These are phyloP conservation scores for Yarrowia keelungensis DNA, from an alignment of 805 yeast genomes.

Conservation along the genomic window DNA sequence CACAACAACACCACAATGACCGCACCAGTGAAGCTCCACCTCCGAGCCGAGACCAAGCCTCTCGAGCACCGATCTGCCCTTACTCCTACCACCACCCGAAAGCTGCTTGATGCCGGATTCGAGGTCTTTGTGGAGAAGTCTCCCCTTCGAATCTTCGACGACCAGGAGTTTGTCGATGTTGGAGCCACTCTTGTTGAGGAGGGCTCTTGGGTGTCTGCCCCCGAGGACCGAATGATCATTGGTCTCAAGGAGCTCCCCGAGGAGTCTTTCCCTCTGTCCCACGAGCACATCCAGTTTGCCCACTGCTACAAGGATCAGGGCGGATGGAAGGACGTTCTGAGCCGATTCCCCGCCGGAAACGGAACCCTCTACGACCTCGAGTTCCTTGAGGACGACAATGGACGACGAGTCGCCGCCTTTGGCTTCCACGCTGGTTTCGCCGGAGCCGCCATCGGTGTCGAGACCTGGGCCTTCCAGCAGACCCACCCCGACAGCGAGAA, in stretches of 20 bases:
- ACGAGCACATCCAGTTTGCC: constrained; percentile 97
- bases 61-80: constrained; percentile 96
- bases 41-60: constrained; percentile 97
- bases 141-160: constrained; percentile 78
- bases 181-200: constrained; percentile 92
- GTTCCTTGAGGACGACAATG: constrained; percentile 90
- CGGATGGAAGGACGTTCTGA: constrained; percentile 93
- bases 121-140: constrained; percentile 87
- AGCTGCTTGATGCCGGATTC: constrained; percentile 85
- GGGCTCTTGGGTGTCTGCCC: constrained; percentile 93
- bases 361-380: constrained; percentile 94
- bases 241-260: constrained; percentile 97
- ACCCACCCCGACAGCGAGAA: constrained; percentile 68
- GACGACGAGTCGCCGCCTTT: constrained; percentile 99
- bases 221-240: constrained; percentile 83
- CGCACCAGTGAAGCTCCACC: constrained; percentile 68
- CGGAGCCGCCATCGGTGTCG: constrained; percentile 96
- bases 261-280: constrained; percentile 87
- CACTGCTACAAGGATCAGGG: constrained; percentile 98
- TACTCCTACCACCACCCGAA: constrained; percentile 89
- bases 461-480: constrained; percentile 94
- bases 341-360: constrained; percentile 88
- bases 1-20: constrained; percentile 30
- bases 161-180: constrained; percentile 72
- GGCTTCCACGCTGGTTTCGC: constrained; percentile 99